Evolutionary conservation across 1,284 basidiomycete species (phyloP), one percentile per base, ranked within the genome.

Genomic region (Papiliotrema laurentii): DNA sequence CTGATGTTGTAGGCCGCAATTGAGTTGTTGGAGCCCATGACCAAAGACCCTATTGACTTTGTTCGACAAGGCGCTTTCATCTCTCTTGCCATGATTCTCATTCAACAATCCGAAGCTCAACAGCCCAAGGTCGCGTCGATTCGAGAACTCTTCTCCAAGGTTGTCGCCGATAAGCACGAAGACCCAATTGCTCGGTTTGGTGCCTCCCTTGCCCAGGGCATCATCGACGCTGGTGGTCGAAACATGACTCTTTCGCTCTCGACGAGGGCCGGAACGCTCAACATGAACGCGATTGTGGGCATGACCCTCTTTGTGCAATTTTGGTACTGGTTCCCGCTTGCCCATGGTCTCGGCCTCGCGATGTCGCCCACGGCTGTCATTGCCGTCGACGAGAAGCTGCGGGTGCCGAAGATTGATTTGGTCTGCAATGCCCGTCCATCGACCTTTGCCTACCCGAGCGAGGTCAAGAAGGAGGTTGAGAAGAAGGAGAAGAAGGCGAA

Each of bases 321-420:
- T 76, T 97, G 93, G 93, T 97, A 97, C 71, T 97, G 93, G 93
- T 97, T 92, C 75, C 93, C 93, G 30, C 77, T 97, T 25, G 90
- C 91, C n/a, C 92, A 96, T 66, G 91, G 87, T 60, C 85, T 89
- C 16, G 87, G 85, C 61, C 77, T 97, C 56, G 85, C 91, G 1
- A 96, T 97, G 73, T 86, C 89, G 54, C 91, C 93, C 2, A 97
- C 93, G 13, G 89, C 87, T 11, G 85, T 97, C 53, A 92, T 97
- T 62, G 92, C 89, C 22, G 74, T 97, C 48, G 86, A 91, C 63
- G 83, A 80, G 53, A 82, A 91, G 56, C 76, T 96, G 46, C 86
- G 88, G 79, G 87, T 90, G 26, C 93, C 92, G 38, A 85, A 89
- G 72, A 88, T 97, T 62, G 88, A 93, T 38, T 88, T 92, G 59